phyloP scores from a whole-genome alignment of 2,329 filamentous ascomycete species.

The Nannizziopsis barbatae region DNA sequence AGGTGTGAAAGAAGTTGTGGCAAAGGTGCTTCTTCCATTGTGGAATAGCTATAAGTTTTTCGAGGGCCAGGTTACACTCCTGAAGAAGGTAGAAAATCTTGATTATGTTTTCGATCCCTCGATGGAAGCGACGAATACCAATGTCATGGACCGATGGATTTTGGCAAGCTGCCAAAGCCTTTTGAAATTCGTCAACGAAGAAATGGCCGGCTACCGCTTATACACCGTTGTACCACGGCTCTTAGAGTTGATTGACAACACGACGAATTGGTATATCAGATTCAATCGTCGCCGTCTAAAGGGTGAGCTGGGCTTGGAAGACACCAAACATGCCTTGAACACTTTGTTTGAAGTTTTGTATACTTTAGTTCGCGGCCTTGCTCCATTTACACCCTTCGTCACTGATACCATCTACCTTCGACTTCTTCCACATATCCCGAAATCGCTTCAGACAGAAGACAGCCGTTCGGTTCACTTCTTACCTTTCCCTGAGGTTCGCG shows the following conservation, averaged over 20 bases:
- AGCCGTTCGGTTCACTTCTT: slow-evolving; percentile 85
- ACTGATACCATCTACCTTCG: slow-evolving; percentile 88
- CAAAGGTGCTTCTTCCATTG: slow-evolving; percentile 76
- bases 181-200: slow-evolving; percentile 79
- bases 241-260: slow-evolving; percentile 76
- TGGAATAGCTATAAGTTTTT: slow-evolving; percentile 99
- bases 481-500: slow-evolving; percentile 73
- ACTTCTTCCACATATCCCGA: slow-evolving; percentile 69
- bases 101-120: slow-evolving; percentile 70
- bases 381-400: slow-evolving; percentile 91
- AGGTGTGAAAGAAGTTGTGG: slow-evolving; percentile 89
- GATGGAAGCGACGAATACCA: slow-evolving; percentile 64
- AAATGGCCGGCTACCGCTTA: slow-evolving; percentile 71
- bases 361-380: slow-evolving; percentile 75
- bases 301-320: slow-evolving; percentile 73
- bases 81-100: slow-evolving; percentile 72
- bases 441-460: slow-evolving; percentile 58
- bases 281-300: slow-evolving; percentile 88
- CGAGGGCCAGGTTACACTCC: slow-evolving; percentile 68
- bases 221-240: slow-evolving; percentile 88
- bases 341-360: slow-evolving; percentile 89
- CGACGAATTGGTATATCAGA: slow-evolving; percentile 97
- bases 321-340: slow-evolving; percentile 83
- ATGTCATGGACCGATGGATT: slow-evolving; percentile 96
- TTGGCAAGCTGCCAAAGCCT: slow-evolving; percentile 84